Percentiles rank a stretch among this genome's conserved stretches.
Conservation (phyloP, 257 asterid species). For the Hygrophila difformis region DNA sequence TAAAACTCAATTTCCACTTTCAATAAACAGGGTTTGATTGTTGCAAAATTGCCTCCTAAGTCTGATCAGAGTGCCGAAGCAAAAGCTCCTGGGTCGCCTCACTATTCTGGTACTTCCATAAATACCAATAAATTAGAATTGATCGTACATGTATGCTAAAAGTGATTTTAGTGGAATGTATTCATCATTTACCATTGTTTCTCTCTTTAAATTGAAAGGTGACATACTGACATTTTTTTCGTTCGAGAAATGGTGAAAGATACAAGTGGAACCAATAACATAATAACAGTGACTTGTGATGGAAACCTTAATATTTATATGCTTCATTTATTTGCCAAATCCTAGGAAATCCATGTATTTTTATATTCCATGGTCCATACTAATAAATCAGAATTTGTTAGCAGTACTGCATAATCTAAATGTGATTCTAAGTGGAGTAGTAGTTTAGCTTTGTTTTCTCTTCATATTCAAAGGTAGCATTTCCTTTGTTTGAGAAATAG, state of each 20-base stretch:
- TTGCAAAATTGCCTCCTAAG: constrained; percentile 39
- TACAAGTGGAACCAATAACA: neutral
- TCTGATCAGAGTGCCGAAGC: constrained; percentile 27
- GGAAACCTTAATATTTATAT: neutral
- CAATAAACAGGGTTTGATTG: constrained; percentile 38
- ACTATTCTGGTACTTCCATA: constrained; percentile 27
- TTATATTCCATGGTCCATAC: too few relatives aligned
- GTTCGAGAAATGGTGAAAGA: neutral
- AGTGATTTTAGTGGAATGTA: neutral
- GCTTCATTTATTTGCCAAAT: too few relatives aligned
- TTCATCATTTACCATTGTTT: neutral
- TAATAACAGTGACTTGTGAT: neutral
- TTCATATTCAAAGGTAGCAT: too few relatives aligned
- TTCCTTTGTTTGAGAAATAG: too few relatives aligned
- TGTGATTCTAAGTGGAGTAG: too few relatives aligned
- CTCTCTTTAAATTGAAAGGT: neutral
- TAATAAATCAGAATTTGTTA: too few relatives aligned
- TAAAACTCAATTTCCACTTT: constrained; percentile 5
- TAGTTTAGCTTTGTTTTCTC: too few relatives aligned
- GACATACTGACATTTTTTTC: neutral
- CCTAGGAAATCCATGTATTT: too few relatives aligned
- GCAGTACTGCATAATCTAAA: too few relatives aligned
- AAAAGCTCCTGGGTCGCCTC: constrained; percentile 30
- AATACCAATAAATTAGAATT: neutral
- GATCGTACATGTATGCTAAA: neutral